Conservation (phyloP, 169 alveolate genomes). For the Toxoplasma gondii region DNA sequence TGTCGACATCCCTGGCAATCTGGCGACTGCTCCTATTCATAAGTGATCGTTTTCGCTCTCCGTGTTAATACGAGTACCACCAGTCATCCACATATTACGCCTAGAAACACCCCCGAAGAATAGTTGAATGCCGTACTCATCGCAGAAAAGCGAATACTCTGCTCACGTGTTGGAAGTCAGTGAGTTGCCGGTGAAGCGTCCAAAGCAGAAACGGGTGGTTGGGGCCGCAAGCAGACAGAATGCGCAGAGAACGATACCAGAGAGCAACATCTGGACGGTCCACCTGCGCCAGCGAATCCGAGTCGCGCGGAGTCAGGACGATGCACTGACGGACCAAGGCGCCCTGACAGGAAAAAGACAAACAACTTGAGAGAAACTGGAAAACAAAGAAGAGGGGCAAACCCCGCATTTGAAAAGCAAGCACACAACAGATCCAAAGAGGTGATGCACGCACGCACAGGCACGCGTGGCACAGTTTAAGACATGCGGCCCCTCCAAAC, state of each 20-base stretch:
- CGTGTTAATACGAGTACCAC: no score
- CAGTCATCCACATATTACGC: no score
- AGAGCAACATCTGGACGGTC: not conserved
- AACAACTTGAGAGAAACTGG: not conserved
- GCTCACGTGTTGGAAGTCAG: slow-evolving; percentile 9
- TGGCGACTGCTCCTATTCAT: no score
- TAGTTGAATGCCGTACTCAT: no score
- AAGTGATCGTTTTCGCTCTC: no score
- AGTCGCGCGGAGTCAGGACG: not conserved
- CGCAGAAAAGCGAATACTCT: no score
- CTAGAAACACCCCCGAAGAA: no score
- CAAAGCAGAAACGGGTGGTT: not conserved
- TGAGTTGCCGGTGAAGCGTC: not conserved
- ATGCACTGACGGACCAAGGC: slow-evolving; percentile 10
- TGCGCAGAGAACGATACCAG: slow-evolving; percentile 15
- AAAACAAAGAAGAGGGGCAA: not conserved
- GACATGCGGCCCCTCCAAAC: no score
- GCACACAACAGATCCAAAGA: not conserved
- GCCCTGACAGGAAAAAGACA: not conserved
- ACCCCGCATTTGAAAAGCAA: not conserved
- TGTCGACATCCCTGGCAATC: no score
- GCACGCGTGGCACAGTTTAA: no score
- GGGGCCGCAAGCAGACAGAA: not conserved
- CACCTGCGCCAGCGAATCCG: not conserved
- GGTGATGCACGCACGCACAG: not conserved